Conservation (phyloP, 495 filamentous ascomycete genomes). For the Penicillium ochrochloron region DNA sequence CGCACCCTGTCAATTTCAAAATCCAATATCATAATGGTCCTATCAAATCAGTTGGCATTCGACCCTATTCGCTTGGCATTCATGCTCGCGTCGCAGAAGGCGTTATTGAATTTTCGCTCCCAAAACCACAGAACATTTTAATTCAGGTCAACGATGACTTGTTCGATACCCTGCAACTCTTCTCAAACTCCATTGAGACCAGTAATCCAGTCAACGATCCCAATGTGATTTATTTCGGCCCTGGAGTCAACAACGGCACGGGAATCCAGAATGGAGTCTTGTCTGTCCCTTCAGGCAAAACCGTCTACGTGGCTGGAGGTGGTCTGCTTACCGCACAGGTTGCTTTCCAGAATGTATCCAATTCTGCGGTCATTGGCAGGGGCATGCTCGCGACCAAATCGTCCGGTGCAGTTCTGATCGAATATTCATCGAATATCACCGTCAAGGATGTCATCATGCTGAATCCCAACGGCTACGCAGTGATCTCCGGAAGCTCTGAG, state of each 20-base stretch:
- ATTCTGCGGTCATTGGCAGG: background rate
- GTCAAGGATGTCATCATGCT: constrained; percentile 1
- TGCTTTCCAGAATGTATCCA: background rate
- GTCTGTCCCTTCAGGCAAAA: background rate
- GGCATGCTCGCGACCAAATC: background rate
- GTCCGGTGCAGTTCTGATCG: background rate
- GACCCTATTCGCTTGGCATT: background rate
- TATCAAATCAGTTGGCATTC: background rate
- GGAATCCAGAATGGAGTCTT: background rate
- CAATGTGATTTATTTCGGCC: background rate
- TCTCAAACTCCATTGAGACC: background rate
- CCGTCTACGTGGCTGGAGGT: background rate
- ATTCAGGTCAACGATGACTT: background rate
- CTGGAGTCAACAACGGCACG: background rate
- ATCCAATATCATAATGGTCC: background rate
- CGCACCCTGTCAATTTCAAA: background rate
- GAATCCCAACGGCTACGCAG: background rate
- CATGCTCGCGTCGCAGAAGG: background rate
- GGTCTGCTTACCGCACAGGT: background rate
- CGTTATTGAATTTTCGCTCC: background rate
- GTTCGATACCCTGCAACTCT: background rate
- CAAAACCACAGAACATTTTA: background rate
- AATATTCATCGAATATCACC: background rate
- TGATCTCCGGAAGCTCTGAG: background rate
- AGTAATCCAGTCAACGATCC: background rate